Percentiles rank a stretch among this genome's conserved stretches.
phyloP scores from a whole-genome alignment of 2,329 filamentous ascomycete genomes.

The Beauveria brongniartii region DNA sequence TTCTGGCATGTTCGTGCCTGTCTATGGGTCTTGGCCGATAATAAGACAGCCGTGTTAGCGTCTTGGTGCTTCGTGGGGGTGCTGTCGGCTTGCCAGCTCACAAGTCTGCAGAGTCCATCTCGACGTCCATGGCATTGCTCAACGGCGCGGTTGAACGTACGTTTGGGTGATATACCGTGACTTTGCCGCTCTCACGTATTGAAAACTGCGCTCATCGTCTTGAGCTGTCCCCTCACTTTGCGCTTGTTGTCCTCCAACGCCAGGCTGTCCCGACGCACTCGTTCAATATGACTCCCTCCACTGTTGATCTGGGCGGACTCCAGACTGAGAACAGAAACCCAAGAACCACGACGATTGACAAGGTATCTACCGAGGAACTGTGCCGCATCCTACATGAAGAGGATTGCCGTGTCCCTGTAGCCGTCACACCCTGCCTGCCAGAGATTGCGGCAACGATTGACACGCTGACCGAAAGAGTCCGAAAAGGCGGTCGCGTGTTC shows the following conservation, averaged over 20 bases:
- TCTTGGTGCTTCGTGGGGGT: background rate
- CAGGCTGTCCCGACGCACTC: background rate
- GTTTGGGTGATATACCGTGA: no score
- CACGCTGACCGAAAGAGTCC: slow-evolving; percentile 12
- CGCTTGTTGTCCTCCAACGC: background rate
- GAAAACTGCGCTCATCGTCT: no score
- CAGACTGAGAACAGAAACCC: slow-evolving; percentile 16
- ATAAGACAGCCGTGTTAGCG: background rate
- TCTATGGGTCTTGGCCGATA: slow-evolving; percentile 3
- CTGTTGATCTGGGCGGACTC: slow-evolving; percentile 11
- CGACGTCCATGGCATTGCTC: no score
- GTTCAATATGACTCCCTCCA: background rate
- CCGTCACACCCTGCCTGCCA: slow-evolving; percentile 15
- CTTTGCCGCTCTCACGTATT: background rate
- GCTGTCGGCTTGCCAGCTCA: background rate
- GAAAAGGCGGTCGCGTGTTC: slow-evolving; percentile 14
- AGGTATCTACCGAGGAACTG: slow-evolving; percentile 13
- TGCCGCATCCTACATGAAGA: slow-evolving; percentile 17
- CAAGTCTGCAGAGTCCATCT: background rate
- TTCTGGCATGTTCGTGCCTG: background rate
- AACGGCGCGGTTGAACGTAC: no score
- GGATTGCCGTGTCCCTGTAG: slow-evolving; percentile 13
- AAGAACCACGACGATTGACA: slow-evolving; percentile 13
- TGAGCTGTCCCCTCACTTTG: background rate
- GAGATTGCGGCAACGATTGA: slow-evolving; percentile 14